phyloP scores from a whole-genome alignment of 1,284 basidiomycete species.

The Chondrostereum purpureum region DNA sequence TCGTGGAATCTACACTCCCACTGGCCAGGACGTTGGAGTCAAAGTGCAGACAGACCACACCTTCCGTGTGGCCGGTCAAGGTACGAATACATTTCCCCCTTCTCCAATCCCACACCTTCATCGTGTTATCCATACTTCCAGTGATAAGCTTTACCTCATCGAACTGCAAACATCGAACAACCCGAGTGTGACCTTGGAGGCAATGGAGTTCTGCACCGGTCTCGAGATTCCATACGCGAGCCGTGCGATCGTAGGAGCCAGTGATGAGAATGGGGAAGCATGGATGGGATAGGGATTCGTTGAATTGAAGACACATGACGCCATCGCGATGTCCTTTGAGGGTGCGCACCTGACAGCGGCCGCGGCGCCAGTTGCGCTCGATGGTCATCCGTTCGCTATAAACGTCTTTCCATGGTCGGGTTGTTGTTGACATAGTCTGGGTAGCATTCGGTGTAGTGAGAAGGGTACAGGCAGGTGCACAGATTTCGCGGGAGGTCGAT shows the following conservation, averaged over 20 bases:
- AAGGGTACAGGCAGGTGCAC: constrained; percentile 23
- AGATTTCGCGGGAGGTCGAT: not conserved
- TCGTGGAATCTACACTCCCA: constrained; percentile 84
- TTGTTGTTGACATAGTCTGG: constrained; percentile 27
- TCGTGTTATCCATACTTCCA: constrained; percentile 92
- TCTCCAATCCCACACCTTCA: constrained; percentile 98
- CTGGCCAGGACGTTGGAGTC: constrained; percentile 90
- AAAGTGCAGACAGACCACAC: constrained; percentile 89
- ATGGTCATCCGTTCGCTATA: constrained; percentile 95
- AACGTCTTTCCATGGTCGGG: constrained; percentile 98
- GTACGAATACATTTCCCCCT: constrained; percentile 86
- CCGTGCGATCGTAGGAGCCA: constrained; percentile 94
- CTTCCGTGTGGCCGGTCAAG: constrained; percentile 86
- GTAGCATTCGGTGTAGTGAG: constrained; percentile 19
- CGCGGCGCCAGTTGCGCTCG: constrained; percentile 96
- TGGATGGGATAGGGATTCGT: constrained; percentile 80
- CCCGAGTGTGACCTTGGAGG: constrained; percentile 86
- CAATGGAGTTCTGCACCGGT: constrained; percentile 80
- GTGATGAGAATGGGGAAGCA: constrained; percentile 93
- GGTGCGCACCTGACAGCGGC: constrained; percentile 78
- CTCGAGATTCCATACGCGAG: constrained; percentile 95
- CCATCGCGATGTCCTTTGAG: constrained; percentile 93
- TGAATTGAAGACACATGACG: constrained; percentile 96
- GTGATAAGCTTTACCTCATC: constrained; percentile 96
- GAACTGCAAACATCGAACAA: constrained; percentile 90